Base-by-base conservation (phyloP, 1,139 yeast genomes). In the Zygosaccharomyces sapae region DNA sequence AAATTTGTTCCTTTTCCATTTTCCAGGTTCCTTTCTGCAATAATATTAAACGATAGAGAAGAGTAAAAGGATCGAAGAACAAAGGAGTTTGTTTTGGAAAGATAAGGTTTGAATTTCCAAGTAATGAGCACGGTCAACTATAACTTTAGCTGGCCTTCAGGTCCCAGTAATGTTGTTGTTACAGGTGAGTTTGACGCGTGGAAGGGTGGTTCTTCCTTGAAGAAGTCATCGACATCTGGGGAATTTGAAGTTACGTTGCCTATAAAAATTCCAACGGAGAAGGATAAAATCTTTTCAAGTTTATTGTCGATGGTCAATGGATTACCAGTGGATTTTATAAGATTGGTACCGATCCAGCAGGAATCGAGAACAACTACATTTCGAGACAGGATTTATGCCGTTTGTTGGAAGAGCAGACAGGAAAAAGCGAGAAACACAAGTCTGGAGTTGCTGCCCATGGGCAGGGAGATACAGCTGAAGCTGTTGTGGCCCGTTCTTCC, bases 171-270 rank as follows among this genome's bases (percentile, higher is more conserved):
- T 41, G 92, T 86, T 47, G 71, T 79, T 52, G 81, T 86, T 50
- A 83, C 92, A 24, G 95, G 95, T 53, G 75, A 83, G 43, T 85
- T 86, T 66, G 92, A 85, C 65, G 70, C 80, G 58, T 86, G 95
- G 95, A 64, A 77, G 38, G 76, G 82, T 54, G 66, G 80, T 1
- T 70, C 77, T 48, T 79, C 78, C 33, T 70, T 85, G 53, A 79
- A 80, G 41, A 78, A 82, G 62, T 78, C 77, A 53, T 31, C 40
- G 8, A 65, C 77, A 2, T 77, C 75, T 55, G 88, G 87, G 8
- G 72, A 78, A 4, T 83, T 81, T 57, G 77, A 76, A 50, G 64
- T 82, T 48, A 74, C 80, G 2, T 74, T 83, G 44, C 54, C 90
- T 81, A 46, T 73, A 75, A 51, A 63, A 59, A 43, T 56, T 27